A percentile compares a stretch with the other conserved stretches of the same genome.
Evolutionary conservation across 129 eudicot genomes (phyloP).

Genomic region (Glebionis coronaria): DNA sequence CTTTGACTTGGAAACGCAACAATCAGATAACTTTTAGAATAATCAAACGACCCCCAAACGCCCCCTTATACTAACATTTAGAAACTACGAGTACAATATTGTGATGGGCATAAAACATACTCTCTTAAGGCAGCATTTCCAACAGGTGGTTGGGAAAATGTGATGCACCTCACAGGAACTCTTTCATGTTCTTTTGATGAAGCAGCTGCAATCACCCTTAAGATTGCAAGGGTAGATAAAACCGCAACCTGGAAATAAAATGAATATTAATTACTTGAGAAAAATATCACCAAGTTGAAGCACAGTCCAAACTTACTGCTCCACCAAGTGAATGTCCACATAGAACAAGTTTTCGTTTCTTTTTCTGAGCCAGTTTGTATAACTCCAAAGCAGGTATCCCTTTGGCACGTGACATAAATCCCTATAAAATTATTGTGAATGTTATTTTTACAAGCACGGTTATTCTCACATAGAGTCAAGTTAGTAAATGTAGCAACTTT

Average conservation of each 20-base stretch:
- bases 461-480: too few relatives aligned
- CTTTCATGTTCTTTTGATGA: constrained; percentile 77
- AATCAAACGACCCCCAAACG: too few relatives aligned
- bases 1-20: too few relatives aligned
- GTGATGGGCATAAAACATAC: constrained; percentile 43
- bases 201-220: constrained; percentile 81
- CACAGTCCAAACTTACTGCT: constrained; percentile 61
- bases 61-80: background rate
- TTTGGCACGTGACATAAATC: constrained; percentile 99
- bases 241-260: constrained; percentile 74
- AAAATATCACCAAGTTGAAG: constrained; percentile 2
- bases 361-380: constrained; percentile 95
- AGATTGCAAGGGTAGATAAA: constrained; percentile 92
- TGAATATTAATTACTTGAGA: background rate
- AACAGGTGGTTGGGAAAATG: constrained; percentile 99
- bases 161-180: constrained; percentile 90
- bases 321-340: constrained; percentile 99
- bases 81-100: constrained; percentile 5
- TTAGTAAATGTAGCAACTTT: constrained; percentile 17
- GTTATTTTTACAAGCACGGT: background rate
- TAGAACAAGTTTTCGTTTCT: constrained; percentile 83
- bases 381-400: constrained; percentile 98
- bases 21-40: too few relatives aligned
- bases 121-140: constrained; percentile 99
- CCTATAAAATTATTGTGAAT: constrained; percentile 41